phyloP scores from a whole-genome alignment of 208 protist species.

The Herpetomonas samuelpessoai region DNA sequence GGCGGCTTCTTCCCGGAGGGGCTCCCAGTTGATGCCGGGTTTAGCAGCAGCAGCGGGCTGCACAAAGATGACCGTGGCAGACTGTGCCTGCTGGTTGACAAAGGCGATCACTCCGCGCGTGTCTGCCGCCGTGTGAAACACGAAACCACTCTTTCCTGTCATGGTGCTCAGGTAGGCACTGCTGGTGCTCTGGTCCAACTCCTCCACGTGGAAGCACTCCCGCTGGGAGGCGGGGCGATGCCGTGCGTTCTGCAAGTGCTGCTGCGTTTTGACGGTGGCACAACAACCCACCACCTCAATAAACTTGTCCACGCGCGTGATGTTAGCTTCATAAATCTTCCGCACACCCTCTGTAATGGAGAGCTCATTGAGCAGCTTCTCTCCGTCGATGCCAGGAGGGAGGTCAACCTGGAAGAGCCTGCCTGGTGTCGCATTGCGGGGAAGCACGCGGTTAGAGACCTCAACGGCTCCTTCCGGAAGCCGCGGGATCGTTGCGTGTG shows the following conservation, averaged over 20 bases:
- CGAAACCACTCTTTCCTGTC: conserved; percentile 55
- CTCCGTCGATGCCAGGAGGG: conserved; percentile 50
- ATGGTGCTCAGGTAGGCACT: conserved; percentile 50
- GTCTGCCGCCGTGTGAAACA: conserved; percentile 69
- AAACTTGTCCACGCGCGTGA: conserved; percentile 47
- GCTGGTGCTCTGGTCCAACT: conserved; percentile 44
- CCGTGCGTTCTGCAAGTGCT: conserved; percentile 51
- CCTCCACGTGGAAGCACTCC: conserved; percentile 65
- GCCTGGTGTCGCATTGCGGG: conserved; percentile 33
- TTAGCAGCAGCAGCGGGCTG: conserved; percentile 70
- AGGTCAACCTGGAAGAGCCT: conserved; percentile 56
- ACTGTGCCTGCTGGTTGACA: conserved; percentile 50
- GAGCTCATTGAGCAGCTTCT: conserved; percentile 64
- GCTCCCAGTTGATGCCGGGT: conserved; percentile 62
- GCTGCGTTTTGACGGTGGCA: conserved; percentile 36
- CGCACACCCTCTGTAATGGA: conserved; percentile 60
- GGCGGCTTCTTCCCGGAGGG: conserved; percentile 59
- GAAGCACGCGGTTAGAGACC: conserved; percentile 53
- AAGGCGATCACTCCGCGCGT: conserved; percentile 69
- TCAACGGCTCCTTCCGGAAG: conserved; percentile 16
- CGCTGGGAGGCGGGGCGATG: conserved; percentile 39
- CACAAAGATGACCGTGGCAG: conserved; percentile 64
- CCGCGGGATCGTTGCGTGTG: conserved; percentile 5
- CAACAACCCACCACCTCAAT: conserved; percentile 73
- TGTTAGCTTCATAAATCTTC: conserved; percentile 73